Evolutionary conservation across 345 rosid genomes (phyloP), one percentile per base, ranked within the genome.

Genomic region (Ailanthus altissimus): DNA sequence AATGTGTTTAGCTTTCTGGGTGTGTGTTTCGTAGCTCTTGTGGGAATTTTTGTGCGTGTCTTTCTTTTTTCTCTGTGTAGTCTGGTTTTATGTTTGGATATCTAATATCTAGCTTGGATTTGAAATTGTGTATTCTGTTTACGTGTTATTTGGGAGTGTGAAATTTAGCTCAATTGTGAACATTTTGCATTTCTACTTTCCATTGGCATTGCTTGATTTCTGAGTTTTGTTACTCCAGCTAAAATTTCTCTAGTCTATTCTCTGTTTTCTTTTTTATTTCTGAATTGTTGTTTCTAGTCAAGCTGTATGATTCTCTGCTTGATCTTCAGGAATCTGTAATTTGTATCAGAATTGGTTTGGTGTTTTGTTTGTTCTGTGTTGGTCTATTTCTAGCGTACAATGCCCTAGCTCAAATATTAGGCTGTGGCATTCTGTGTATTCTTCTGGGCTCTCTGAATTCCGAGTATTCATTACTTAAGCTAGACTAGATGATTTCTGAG

Each of bases 211-310:
- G 70, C 38, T 12, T 47, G 59, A 51, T 6, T 45, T 62, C 40
- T 46, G 13, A 32, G 73, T 62, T 64, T 14, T 36, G 47, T 71
- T 46, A 46, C 45, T 71, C 32, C 9, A 58, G 67, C 67, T 45
- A 4, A 18, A 51, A 47, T 40, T 8, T 62, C 10, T 43, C 25
- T 46, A 20, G 8, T 50, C 6, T 43, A 10, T 7, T 43, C 12
- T 25, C 12, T 58, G 25, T 28, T 70, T 32, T 36, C 23, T 75
- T 50, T n/a, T 50, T n/a, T 9, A 18, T 58, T 57, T 18, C 36
- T 26, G 12, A 18, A 14, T n/a, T 13, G 16, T 58, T 42, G 32
- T 15, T 59, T 28, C 63, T 47, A 25, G 6, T 67, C 62, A 23
- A 42, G 66, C 66, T 59, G 32, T 4, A 21, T 60, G 7, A 25